Evolutionary conservation across 305 asterid genomes (phyloP), one percentile per base, ranked within the genome.

Genomic region (Fraxinus angustifolia): DNA sequence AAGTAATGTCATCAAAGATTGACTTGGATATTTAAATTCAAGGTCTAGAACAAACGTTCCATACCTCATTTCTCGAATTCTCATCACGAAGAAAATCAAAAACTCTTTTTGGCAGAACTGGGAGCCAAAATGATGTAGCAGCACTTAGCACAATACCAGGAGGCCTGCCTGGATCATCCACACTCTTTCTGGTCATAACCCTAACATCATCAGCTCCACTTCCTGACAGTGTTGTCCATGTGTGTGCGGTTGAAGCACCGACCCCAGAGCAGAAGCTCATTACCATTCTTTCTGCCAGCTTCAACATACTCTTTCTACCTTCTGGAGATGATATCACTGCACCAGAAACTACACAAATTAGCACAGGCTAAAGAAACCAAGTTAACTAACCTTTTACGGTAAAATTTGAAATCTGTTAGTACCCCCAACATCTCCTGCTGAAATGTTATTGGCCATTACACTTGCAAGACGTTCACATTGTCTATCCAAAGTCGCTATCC

Each of bases 121-220:
- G 99, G 34, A 95, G 91, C 99, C 99, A 95, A 88, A 95, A 95
- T 0, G 99, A 95, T 60, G 99, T 95, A 0, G 99, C 99, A 10
- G 99, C 99, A 71, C 99, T 95, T 0, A 95, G 92, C 6, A 95
- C 98, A 78, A 95, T 95, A 21, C 99, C 99, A 1, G 99, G 97
- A 30, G 99, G 99, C 85, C 99, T 87, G 36, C 99, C 99, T 3
- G 99, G 99, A 81, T 95, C 99, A 72, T 95, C 99, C 87, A 93
- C 87, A 86, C 97, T 93, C 81, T 93, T 95, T 19, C 99, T 70
- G 2, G 99, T 95, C 99, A 95, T 95, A 19, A 95, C 99, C 42
- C 99, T 78, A 10, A 94, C 96, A 34, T 96, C 99, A 81, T 95
- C 99, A 12, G 94, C 97, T 1, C 99, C 99, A 75, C 95, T 93